phyloP scores from a whole-genome alignment of 805 yeast genomes.

The Yarrowia osloensis region DNA sequence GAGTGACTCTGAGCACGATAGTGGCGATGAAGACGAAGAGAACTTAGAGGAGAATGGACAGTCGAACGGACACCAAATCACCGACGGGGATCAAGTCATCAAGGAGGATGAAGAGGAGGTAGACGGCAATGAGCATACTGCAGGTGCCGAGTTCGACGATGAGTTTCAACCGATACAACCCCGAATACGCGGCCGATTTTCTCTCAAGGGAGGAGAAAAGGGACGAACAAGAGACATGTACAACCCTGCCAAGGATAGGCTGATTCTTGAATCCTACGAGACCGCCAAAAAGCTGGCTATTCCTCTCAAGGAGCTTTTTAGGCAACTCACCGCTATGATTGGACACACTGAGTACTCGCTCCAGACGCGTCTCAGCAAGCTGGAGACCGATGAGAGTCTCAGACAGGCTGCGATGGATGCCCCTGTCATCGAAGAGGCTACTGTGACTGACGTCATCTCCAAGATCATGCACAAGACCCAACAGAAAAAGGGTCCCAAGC shows the following conservation, averaged over 20 bases:
- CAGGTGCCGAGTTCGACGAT: neutral
- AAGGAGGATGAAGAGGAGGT: neutral
- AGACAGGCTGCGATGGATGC: neutral
- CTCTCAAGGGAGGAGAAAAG: neutral
- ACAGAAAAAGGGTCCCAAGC: neutral
- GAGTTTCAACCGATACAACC: neutral
- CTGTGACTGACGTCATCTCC: neutral
- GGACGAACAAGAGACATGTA: neutral
- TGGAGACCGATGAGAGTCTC: neutral
- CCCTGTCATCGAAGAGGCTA: neutral
- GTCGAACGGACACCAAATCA: neutral
- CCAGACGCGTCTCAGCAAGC: neutral
- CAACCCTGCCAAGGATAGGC: neutral
- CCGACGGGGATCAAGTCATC: neutral
- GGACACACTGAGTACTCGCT: slow-evolving; percentile 3
- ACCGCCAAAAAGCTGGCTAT: neutral
- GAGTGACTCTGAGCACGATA: neutral
- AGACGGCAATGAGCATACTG: neutral
- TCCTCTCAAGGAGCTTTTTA: neutral
- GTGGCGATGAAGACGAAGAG: neutral
- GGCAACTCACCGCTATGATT: neutral
- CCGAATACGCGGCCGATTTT: neutral
- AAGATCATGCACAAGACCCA: neutral
- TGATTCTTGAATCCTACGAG: neutral
- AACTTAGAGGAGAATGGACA: neutral